Base-by-base conservation (phyloP, 805 yeast genomes). In the Monosporozyma aquatica region DNA sequence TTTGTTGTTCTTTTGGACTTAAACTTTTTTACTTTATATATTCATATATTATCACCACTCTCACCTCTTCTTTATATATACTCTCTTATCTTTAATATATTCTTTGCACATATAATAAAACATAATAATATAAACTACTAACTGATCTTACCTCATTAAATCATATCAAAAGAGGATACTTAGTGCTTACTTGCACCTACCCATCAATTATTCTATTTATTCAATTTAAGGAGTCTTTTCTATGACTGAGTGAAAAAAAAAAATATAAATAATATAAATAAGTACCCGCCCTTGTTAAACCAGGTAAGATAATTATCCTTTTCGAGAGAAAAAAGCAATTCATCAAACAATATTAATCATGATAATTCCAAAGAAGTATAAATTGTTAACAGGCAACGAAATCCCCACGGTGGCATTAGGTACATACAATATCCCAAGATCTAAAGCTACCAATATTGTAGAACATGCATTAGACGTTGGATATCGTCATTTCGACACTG, bases 401-500 rank as follows among this genome's bases (percentile, higher is more conserved):
- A 75, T 80, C 38, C 85, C 86, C 7, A 66, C 68, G 1, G 62
- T 79, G 21, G 85, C 76, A 0, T 64, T 71, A 15, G 85, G 86
- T 1, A 71, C 76, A 4, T 78, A 72, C 59, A 52, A 62, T 23
- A 50, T 76, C 3, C 67, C 76, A 4, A 45, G 53, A 1, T 49
- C 51, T 0, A 62, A 63, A 7, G 67, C 80, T 1, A 45, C 59
- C 3, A 61, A 66, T 0, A 53, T 76, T 22, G 80, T 78, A 0
- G 67, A 71, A 49, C 56, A 68, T 24, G 92, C 89, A 1, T 68
- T 84, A 45, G 61, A 68, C 25, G 64, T 58, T 11, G 94, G 94
- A 0, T 84, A 81, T 58, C 72, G 92, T 50, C 90, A 80, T 53
- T 65, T 84, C 45, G 92, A 85, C 55, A 67, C 80, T 15, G 95